A percentile compares a stretch with the other conserved stretches of the same genome.
Evolutionary conservation across 352 stramenopile genomes (phyloP).

Genomic region (Blastocystis sp.): DNA sequence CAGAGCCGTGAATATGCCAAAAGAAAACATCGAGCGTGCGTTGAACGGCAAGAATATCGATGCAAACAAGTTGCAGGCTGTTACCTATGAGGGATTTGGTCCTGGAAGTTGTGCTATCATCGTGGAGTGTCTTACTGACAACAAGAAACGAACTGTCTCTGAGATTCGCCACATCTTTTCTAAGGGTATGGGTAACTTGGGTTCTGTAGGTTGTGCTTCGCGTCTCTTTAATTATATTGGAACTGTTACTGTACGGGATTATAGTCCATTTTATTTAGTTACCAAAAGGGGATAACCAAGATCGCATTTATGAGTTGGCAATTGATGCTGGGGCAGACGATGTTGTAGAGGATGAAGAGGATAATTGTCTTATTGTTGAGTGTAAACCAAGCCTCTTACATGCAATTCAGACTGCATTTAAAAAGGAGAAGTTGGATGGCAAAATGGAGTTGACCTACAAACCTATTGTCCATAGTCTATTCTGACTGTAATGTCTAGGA

Average conservation of each 20-base stretch:
- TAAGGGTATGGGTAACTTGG: constrained; percentile 49
- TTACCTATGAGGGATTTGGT: constrained; percentile 57
- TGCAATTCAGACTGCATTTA: constrained; percentile 11
- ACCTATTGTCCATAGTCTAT: neutral
- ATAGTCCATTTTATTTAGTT: neutral
- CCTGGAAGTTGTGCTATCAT: constrained; percentile 58
- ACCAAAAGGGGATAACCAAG: constrained; percentile 52
- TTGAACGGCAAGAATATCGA: constrained; percentile 52
- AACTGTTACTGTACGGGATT: constrained; percentile 6
- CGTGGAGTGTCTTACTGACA: constrained; percentile 59
- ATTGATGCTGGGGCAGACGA: constrained; percentile 37
- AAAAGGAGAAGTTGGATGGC: constrained; percentile 44
- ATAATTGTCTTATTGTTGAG: constrained; percentile 29
- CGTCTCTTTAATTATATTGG: constrained; percentile 60
- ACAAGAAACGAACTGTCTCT: constrained; percentile 59
- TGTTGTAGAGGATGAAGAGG: constrained; percentile 32
- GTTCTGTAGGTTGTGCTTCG: constrained; percentile 12
- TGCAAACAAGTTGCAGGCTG: constrained; percentile 28
- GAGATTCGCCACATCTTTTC: constrained; percentile 57
- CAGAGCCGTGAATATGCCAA: constrained; percentile 43
- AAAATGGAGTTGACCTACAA: constrained; percentile 52
- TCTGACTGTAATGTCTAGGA: neutral
- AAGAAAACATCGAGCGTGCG: constrained; percentile 60
- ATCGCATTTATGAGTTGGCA: constrained; percentile 36
- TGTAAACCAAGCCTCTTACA: constrained; percentile 34